Evolutionary conservation across 2,329 filamentous ascomycete species (phyloP), one percentile per base, ranked within the genome.

Genomic region (Sporothrix pseudoabietina): DNA sequence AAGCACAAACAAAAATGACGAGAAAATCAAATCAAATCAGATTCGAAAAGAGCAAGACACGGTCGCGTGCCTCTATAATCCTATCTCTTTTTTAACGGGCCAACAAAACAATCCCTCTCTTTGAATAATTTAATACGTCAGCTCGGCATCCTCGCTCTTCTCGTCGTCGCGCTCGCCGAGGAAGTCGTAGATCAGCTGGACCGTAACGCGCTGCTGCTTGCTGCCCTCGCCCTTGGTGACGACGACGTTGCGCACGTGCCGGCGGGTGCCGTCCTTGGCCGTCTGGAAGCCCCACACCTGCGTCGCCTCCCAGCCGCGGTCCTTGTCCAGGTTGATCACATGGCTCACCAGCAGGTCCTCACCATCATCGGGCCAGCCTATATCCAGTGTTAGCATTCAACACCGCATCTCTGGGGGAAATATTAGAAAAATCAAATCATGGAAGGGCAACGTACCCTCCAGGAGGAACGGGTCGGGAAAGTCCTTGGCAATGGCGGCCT

Each of bases 271-370:
- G 8, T 86, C 80, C 9, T 89, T 78, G 35, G 78, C 59, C 41
- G 70, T 71, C 84, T 89, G 84, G 79, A 90, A 90, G 0, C 88
- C 88, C 88, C 88, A 90, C 75, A 87, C 80, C 85, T 90, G 88
- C 14, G 79, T 81, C 7, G 87, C 88, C 30, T 82, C 83, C 88
- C 88, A 90, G 10, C 85, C 87, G 44, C 79, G 82, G 14, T 84
- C 86, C 30, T 79, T 82, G 74, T 85, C 84, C 59, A 83, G 73
- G 79, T 83, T 88, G 80, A 84, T 82, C 68, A 94, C 87, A 57
- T 86, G 83, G 77, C 89, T 92, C 77, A 91, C 87, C 76, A 97
- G 83, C 78, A 89, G 86, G 76, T 89, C 87, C 74, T 86, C 85
- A 79, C 90, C 90, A 55, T 87, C 85, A 55, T 87, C 86, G 49